phyloP scores from a whole-genome alignment of 2,329 filamentous ascomycete genomes.

The Fusarium nodosum region DNA sequence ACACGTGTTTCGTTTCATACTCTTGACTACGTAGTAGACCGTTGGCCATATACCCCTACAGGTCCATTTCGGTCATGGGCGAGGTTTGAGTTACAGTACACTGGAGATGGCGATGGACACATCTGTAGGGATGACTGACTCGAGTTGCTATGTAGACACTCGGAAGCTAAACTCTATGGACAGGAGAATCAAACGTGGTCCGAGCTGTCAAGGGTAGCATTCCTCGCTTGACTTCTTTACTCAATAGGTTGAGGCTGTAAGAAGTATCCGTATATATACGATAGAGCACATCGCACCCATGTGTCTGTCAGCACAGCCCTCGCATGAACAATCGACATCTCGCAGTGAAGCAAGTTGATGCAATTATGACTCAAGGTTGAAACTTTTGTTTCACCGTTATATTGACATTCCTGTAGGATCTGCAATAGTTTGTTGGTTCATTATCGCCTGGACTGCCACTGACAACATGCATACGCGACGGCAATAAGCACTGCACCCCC shows the following conservation, averaged over 20 bases:
- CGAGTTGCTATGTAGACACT: neutral
- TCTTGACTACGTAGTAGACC: neutral
- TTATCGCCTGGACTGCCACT: constrained; percentile 7
- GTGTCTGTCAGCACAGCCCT: neutral
- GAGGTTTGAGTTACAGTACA: constrained; percentile 1
- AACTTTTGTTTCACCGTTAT: neutral
- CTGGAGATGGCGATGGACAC: neutral
- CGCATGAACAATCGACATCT: neutral
- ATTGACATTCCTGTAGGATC: neutral
- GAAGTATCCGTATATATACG: neutral
- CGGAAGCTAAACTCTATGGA: constrained; percentile 1
- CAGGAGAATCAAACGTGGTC: neutral
- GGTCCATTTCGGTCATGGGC: neutral
- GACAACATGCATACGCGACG: neutral
- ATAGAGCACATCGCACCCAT: neutral
- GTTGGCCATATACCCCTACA: neutral
- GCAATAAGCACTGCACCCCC: neutral
- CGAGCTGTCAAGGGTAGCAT: neutral
- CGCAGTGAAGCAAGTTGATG: neutral
- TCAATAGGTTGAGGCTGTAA: neutral
- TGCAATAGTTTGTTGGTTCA: neutral
- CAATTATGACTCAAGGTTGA: neutral
- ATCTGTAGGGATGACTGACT: constrained; percentile 4
- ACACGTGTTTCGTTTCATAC: neutral
- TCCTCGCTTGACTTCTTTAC: neutral